Base-by-base conservation (phyloP, 148 eudicot species). In the Polygonum aviculare region DNA sequence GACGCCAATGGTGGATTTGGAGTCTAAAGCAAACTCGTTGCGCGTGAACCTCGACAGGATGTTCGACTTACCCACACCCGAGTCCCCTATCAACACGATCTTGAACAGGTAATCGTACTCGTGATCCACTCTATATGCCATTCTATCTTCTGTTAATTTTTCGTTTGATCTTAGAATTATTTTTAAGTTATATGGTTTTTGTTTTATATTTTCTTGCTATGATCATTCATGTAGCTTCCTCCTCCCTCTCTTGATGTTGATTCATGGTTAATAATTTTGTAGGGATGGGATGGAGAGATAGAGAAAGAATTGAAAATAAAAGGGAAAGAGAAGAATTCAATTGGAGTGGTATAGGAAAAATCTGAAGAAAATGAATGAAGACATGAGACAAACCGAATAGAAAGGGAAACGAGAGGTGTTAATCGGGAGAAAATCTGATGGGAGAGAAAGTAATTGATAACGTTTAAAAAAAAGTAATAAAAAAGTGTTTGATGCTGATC, bases 31-130 rank as follows among this genome's bases (percentile, higher is more conserved):
- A 7, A 57, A 57, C 63, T 57, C 63, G 33, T 57, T 57, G 2
- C 63, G 63, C 1, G 63, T 57, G 63, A 57, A 57, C 31, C 63
- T 21, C 63, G 63, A 57, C 11, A 57, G 3, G 63, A 57, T 57
- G 63, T 57, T 57, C 63, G 63, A 57, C 31, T 57, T 57, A 57
- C 63, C 63, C 11, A 57, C 63, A 7, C 63, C 63, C 35, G 63
- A 57, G 35, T 57, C 63, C 0, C 63, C 63, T 57, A 57, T 57
- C 63, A 57, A 57, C 31, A 57, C 63, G 31, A 57, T 57, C 63
- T 57, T 57, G 63, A 57, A 57, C 31, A 57, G 21, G 63, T 57
- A 57, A 21, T 57, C 63, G 12, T 57, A 57, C 63, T 57, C 63
- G 12, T 57, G 63, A 19, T 57, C 63, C 31, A 57, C 63, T 57